Conservation (phyloP, 1,284 basidiomycete genomes). For the Cryptococcus jaspeensis region DNA sequence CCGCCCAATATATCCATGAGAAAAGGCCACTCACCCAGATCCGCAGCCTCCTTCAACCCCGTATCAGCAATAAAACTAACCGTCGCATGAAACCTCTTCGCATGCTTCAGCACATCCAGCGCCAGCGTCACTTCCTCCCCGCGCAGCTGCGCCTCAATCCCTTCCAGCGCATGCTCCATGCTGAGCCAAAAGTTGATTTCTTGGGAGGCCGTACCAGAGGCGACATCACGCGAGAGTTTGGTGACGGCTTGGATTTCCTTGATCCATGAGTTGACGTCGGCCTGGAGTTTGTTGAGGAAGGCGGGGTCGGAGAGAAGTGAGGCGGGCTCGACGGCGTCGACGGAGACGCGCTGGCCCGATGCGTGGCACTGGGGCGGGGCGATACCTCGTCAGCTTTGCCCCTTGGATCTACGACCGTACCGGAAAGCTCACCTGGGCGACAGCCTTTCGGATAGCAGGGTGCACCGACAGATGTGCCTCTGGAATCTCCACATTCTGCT, state of each 20-base stretch:
- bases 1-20: background rate
- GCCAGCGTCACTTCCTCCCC: slow-evolving; percentile 93
- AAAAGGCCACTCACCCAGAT: slow-evolving; percentile 62
- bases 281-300: slow-evolving; percentile 92
- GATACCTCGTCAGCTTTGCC: background rate
- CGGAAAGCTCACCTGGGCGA: slow-evolving; percentile 61
- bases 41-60: slow-evolving; percentile 87
- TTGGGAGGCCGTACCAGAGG: slow-evolving; percentile 92
- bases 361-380: slow-evolving; percentile 31
- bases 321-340: slow-evolving; percentile 49
- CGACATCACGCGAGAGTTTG: slow-evolving; percentile 88
- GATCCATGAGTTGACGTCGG: slow-evolving; percentile 96
- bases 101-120: slow-evolving; percentile 91
- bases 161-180: slow-evolving; percentile 88
- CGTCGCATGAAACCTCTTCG: slow-evolving; percentile 95
- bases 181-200: slow-evolving; percentile 99
- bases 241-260: slow-evolving; percentile 97
- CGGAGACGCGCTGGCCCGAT: slow-evolving; percentile 39
- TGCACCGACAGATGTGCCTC: slow-evolving; percentile 92
- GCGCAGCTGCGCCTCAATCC: slow-evolving; percentile 85
- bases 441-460: slow-evolving; percentile 81
- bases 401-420: too few species aligned
- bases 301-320: slow-evolving; percentile 71
- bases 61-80: slow-evolving; percentile 98
- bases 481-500: slow-evolving; percentile 98